phyloP scores from a whole-genome alignment of 768 basidiomycete species.

The Saitozyma podzolica region DNA sequence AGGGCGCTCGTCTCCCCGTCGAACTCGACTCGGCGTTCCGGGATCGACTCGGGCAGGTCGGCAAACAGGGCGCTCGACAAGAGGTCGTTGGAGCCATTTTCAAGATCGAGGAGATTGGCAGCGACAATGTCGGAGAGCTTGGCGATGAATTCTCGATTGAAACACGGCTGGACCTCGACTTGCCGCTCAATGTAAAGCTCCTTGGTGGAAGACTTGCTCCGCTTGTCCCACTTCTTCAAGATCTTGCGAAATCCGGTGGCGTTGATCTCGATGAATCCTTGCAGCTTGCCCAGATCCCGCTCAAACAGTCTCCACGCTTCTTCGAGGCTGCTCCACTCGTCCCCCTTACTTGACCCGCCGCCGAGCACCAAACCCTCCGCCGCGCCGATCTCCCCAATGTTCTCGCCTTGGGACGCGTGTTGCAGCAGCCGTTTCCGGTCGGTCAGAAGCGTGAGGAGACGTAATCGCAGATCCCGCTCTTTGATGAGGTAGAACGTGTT shows the following conservation, averaged over 20 bases:
- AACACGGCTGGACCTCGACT: constrained; percentile 98
- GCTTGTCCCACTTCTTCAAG: constrained; percentile 97
- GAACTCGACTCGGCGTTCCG: constrained; percentile 43
- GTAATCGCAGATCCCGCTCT: constrained; percentile 87
- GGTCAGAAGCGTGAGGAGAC: constrained; percentile 87
- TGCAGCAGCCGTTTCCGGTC: constrained; percentile 74
- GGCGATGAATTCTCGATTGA: constrained; percentile 95
- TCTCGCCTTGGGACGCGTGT: constrained; percentile 60
- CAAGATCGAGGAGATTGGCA: constrained; percentile 64
- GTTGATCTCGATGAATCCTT: constrained; percentile 98
- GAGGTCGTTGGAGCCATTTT: constrained; percentile 64
- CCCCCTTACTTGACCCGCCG: constrained; percentile 57
- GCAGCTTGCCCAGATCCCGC: constrained; percentile 88
- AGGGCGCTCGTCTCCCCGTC: constrained; percentile 46
- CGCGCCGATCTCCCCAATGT: constrained; percentile 40
- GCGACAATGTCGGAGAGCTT: constrained; percentile 91
- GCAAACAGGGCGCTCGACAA: constrained; percentile 38
- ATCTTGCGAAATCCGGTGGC: constrained; percentile 96
- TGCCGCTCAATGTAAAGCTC: constrained; percentile 94
- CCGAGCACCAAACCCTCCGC: constrained; percentile 12
- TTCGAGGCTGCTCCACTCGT: constrained; percentile 93
- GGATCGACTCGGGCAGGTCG: constrained; percentile 47
- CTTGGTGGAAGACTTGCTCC: constrained; percentile 90
- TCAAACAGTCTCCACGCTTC: constrained; percentile 94
- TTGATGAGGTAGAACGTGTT: constrained; percentile 97